A percentile compares a stretch with the other conserved stretches of the same genome.
These are phyloP conservation scores for Gonapodya prolifera DNA, from an alignment of 192 early-diverging fungal species.

Conservation along the genomic window DNA sequence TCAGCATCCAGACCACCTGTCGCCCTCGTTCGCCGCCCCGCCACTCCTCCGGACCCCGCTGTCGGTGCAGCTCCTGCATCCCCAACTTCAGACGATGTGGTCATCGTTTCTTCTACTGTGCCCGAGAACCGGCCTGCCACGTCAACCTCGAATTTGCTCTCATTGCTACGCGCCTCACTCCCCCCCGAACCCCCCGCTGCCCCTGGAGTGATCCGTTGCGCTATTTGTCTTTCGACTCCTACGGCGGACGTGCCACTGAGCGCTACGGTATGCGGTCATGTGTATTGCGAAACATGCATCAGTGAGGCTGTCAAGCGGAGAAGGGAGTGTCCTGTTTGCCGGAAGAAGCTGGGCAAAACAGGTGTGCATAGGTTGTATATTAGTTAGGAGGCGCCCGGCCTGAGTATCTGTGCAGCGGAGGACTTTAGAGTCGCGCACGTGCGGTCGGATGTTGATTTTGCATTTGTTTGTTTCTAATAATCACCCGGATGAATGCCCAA, in stretches of 20 bases:
- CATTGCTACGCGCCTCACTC: not conserved
- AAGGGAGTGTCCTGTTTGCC: not conserved
- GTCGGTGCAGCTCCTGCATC: too few relatives aligned
- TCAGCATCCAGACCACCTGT: too few relatives aligned
- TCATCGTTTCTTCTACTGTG: not conserved
- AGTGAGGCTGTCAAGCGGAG: not conserved
- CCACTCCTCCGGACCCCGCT: too few relatives aligned
- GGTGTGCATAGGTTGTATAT: not conserved
- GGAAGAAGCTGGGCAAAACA: slow-evolving; percentile 1
- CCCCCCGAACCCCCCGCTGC: not conserved
- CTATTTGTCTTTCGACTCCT: not conserved
- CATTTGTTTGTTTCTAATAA: too few relatives aligned
- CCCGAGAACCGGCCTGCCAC: not conserved
- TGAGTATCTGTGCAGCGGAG: too few relatives aligned
- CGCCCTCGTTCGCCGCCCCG: too few relatives aligned
- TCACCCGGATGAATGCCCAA: too few relatives aligned
- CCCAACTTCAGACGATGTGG: not conserved
- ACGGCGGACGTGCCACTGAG: not conserved
- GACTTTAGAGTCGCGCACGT: too few relatives aligned
- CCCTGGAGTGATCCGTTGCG: not conserved
- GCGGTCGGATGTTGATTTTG: too few relatives aligned
- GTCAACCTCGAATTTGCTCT: not conserved
- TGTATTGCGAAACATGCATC: not conserved
- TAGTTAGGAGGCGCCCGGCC: too few relatives aligned
- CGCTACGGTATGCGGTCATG: not conserved